phyloP scores from a whole-genome alignment of 208 protist species.

The Balamuthia mandrillaris region DNA sequence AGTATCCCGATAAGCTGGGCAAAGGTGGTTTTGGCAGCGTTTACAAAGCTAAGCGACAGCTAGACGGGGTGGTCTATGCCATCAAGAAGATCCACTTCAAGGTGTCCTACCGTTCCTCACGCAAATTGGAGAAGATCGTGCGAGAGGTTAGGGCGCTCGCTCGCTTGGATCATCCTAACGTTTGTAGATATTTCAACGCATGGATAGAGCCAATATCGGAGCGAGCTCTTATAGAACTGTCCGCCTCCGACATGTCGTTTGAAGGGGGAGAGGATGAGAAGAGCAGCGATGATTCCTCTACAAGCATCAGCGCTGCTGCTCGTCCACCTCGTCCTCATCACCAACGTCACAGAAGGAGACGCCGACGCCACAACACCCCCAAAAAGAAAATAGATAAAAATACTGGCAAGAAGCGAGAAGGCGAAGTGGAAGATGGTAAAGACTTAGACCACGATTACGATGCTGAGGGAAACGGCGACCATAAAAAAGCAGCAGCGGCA shows the following conservation, averaged over 20 bases:
- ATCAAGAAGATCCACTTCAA: conserved; percentile 15
- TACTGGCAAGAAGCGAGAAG: not conserved
- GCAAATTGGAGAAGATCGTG: conserved; percentile 4
- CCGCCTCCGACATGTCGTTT: not conserved
- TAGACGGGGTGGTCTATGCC: not conserved
- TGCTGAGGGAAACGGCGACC: too few relatives aligned
- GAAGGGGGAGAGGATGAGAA: not conserved
- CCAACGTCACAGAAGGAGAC: too few relatives aligned
- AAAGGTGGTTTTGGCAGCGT: not conserved
- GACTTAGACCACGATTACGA: not conserved
- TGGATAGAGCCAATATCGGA: not conserved
- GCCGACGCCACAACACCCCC: not conserved
- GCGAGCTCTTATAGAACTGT: not conserved
- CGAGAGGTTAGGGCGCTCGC: conserved; percentile 3
- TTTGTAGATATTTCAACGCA: conserved; percentile 19
- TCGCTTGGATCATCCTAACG: not conserved
- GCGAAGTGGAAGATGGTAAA: not conserved
- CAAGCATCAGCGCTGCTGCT: too few relatives aligned
- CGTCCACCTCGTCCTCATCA: too few relatives aligned
- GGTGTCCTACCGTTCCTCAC: not conserved
- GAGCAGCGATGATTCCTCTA: not conserved
- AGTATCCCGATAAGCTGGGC: not conserved
- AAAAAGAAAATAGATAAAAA: too few relatives aligned
- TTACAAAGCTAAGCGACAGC: not conserved
- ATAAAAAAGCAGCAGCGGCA: too few relatives aligned